Evolutionary conservation across 495 filamentous ascomycete genomes (phyloP).

Genomic region (Elaphomyces granulatus): DNA sequence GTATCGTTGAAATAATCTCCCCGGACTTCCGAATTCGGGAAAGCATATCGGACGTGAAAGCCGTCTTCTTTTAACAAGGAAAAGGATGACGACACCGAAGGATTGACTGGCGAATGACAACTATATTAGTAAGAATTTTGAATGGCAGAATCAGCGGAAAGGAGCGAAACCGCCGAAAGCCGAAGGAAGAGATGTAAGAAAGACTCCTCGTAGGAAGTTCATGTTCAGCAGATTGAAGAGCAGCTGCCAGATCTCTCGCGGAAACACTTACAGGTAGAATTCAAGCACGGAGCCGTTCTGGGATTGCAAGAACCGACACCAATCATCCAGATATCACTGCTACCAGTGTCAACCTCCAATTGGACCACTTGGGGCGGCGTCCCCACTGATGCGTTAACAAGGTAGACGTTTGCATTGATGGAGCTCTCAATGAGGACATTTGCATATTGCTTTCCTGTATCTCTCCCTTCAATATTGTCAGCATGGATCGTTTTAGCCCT

Average conservation of each 20-base stretch:
- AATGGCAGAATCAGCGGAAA: neutral
- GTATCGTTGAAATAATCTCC: slow-evolving; percentile 63
- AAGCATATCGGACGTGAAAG: slow-evolving; percentile 67
- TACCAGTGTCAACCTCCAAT: slow-evolving; percentile 55
- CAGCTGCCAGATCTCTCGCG: neutral
- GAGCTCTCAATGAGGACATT: slow-evolving; percentile 39
- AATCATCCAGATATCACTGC: slow-evolving; percentile 62
- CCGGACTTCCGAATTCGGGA: slow-evolving; percentile 45
- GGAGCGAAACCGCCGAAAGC: neutral
- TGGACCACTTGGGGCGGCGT: slow-evolving; percentile 42
- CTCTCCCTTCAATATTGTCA: neutral
- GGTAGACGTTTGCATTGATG: slow-evolving; percentile 37
- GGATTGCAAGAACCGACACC: slow-evolving; percentile 3
- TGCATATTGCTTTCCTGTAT: slow-evolving; percentile 20
- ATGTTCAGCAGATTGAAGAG: too few relatives aligned
- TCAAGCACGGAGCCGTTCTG: neutral
- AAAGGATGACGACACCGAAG: neutral
- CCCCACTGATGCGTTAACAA: slow-evolving; percentile 47
- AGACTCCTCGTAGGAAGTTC: neutral
- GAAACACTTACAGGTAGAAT: neutral
- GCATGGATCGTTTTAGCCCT: neutral
- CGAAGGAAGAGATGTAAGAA: neutral
- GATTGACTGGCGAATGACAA: too few relatives aligned
- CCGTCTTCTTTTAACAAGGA: slow-evolving; percentile 10
- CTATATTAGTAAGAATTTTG: too few relatives aligned